Conservation (phyloP, 768 basidiomycete genomes). For the Collybia nuda region DNA sequence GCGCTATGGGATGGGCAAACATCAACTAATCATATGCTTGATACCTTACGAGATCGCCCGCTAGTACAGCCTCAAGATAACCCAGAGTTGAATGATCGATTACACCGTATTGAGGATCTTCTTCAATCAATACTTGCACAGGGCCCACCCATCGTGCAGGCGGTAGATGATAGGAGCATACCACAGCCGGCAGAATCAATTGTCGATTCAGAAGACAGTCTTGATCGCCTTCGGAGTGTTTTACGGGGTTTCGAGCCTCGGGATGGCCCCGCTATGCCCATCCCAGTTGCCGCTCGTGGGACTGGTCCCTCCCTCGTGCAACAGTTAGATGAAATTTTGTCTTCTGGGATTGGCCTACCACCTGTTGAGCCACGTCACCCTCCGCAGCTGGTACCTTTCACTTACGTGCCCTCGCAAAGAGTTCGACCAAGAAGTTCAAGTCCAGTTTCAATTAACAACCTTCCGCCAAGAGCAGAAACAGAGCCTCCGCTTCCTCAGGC, state of each 20-base stretch:
- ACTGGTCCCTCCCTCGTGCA: slow-evolving; percentile 56
- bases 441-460: slow-evolving; percentile 27
- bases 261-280: slow-evolving; percentile 28
- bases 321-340: slow-evolving; percentile 59
- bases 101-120: slow-evolving; percentile 46
- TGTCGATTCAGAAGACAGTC: slow-evolving; percentile 25
- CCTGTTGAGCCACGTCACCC: slow-evolving; percentile 43
- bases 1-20: slow-evolving; percentile 65
- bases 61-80: slow-evolving; percentile 34
- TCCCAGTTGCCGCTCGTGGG: slow-evolving; percentile 43
- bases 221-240: slow-evolving; percentile 21
- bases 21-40: slow-evolving; percentile 57
- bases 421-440: slow-evolving; percentile 34
- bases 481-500: slow-evolving; percentile 19
- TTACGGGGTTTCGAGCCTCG: slow-evolving; percentile 15
- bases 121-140: slow-evolving; percentile 38
- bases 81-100: slow-evolving; percentile 38
- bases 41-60: slow-evolving; percentile 56
- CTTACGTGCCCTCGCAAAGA: slow-evolving; percentile 48
- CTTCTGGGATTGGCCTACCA: slow-evolving; percentile 39
- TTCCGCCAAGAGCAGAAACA: slow-evolving; percentile 26
- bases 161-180: no score
- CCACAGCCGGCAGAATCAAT: slow-evolving; percentile 23
- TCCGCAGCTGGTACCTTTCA: slow-evolving; percentile 54
- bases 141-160: slow-evolving; percentile 14